Base-by-base conservation (phyloP, 1,284 basidiomycete genomes). In the Cutaneotrichosporon cutaneum region DNA sequence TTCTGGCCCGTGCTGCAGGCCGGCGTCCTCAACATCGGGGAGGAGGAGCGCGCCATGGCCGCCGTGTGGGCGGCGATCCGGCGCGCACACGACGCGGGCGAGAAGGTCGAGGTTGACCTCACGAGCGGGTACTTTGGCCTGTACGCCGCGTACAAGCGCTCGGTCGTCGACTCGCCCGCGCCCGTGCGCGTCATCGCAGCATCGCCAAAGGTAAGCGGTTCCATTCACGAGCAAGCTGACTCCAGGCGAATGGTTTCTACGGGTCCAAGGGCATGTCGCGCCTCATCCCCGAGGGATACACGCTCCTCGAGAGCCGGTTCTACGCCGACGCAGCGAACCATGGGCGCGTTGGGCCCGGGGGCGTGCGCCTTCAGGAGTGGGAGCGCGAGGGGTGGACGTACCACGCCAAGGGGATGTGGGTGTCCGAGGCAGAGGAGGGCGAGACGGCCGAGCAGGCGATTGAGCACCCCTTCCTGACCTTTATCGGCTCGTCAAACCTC, bases 61-160 rank as follows among this genome's bases (percentile, higher is more conserved):
- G 75, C 65, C 35, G 73, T 80, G 3, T 79, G 73, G 74, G 68
- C 66, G 36, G 77, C 74, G 32, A 71, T 76, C 14, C 47, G 21
- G 54, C 54, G 10, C 33, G 42, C 42, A 22, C 58, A 36, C 35
- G 60, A 48, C 11, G 58, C 59, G n/a, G 48, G 54, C 14, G 61
- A 54, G 33, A 33, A 54, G 36, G 70, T 70, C 11, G 48, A 68
- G 56, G 75, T 83, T 24, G 82, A 94, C 75, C 80, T 95, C 70
- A 99, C 95, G 14, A 93, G 88, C 66, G 95, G 96, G 16, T 99
- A 99, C 79, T 99, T 99, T 73, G 90, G 90, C 8, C 82, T 98
- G 42, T 90, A 90, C 71, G 82, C 84, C 64, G 85, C 84, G n/a
- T 98, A 98, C 78, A 90, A 91, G 73, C 80, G 85, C 30, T 82